Base-by-base conservation (phyloP, 1,284 basidiomycete species). In the Puccinia triticina region DNA sequence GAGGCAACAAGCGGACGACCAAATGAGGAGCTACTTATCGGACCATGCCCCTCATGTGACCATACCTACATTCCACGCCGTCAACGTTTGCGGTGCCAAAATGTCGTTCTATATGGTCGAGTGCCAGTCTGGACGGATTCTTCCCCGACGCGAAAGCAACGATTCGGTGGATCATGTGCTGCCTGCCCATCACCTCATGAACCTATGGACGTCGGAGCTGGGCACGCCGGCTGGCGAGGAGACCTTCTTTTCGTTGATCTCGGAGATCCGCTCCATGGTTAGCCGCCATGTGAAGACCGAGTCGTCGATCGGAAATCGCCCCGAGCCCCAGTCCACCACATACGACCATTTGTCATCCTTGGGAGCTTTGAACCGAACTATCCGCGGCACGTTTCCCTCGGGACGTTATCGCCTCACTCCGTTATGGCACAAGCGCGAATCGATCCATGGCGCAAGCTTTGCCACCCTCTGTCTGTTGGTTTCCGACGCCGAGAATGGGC, bases 81-180 rank as follows among this genome's bases (percentile, higher is more conserved):
- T 81, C 53, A 74, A 72, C 46, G 53, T 74, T 43, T 72, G 67
- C n/a, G 78, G 71, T 26, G 29, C 34, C 29, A 50, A 64, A 23
- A 81, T 64, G 43, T 61, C 67, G 1, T 81, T 81, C 32, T 81
- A 81, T 43, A 81, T 81, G 78, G 34, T 81, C 12, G 78, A 81
- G 43, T 50, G 55, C 8, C 8, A 29, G 21, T 72, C 55, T 57
- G 69, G 69, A 11, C 50, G 55, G 11, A 73, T 81, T n/a, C 59
- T 81, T 23, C 78, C 78, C n/a, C 40, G 43, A 48, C 50, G 59
- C 23, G 14, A 40, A 32, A 48, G 23, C 37, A 14, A 43, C 14
- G 40, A 40, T 50, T 37, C 48, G 21, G 53, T 55, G 18, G 43
- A 73, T 74, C 57, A 64, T 32, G n/a, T 73, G 23, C 37, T 73